Base-by-base conservation (phyloP, 2,329 filamentous ascomycete species). In the Pseudocercospora musae region DNA sequence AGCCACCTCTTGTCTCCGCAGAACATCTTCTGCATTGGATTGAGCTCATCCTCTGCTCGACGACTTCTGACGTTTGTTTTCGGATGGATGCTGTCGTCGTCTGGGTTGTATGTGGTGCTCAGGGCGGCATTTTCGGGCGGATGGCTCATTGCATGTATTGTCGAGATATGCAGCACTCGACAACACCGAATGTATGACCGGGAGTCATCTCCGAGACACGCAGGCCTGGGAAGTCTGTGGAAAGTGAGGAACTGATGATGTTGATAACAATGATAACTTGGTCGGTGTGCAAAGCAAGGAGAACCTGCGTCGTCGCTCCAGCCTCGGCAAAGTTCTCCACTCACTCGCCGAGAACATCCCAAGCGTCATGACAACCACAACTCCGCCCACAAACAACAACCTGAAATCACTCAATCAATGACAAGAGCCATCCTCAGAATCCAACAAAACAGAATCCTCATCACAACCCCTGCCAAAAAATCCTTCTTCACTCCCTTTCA, bases 391-490 rank as follows among this genome's bases (percentile, higher is more conserved):
- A 59, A 13, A 0, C 25, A 40, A 5, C 15, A 49, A 13, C 31
- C 44, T 23, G 20, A 23, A 40, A 18, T 11, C 40, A 25, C 44
- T 6, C n/a, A 23, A 4, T 29, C 29, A 54, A 63, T 63, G 61
- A 59, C 61, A 40, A 59, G 61, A 59, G 58, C 53, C 46, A 31
- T 50, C 31, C 20, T 63, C 37, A 46, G 48, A 40, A 37, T 61
- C 49, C 57, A 64, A 56, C 59, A 60, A 15, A n/a, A 21, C 54
- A 54, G 40, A 25, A 62, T 42, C 2, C 44, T 59, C 40, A 37
- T 62, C n/a, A 42, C 40, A 27, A 40, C 53, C 1, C 61, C 57
- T 21, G 31, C 60, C 1, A 54, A 46, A 31, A 52, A 18, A 29
- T 40, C 57, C 6, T 60, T 63, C 33, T 52, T 57, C 53, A 40